These are phyloP conservation scores for Cladosporium oxysporum DNA, from an alignment of 2,329 filamentous ascomycete genomes.

Conservation along the genomic window DNA sequence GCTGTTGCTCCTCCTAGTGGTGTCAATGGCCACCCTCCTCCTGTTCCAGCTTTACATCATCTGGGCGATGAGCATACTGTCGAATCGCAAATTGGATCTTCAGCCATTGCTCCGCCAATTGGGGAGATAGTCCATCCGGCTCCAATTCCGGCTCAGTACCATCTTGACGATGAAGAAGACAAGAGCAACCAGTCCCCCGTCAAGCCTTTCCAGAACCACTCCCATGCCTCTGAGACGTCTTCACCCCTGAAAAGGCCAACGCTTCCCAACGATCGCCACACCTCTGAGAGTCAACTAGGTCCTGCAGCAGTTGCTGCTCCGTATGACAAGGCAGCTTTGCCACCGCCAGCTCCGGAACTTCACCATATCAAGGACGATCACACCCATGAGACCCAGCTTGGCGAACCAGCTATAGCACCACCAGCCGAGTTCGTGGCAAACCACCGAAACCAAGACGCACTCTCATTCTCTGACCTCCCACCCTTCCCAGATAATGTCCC, in stretches of 20 bases:
- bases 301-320: conserved; percentile 16
- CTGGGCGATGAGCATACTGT: conserved; percentile 8
- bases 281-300: conserved; percentile 9
- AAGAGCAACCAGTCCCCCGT: not conserved
- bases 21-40: not conserved
- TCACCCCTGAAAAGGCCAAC: not conserved
- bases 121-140: not conserved
- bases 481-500: conserved; percentile 43
- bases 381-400: conserved; percentile 7
- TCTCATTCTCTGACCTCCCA: conserved; percentile 37
- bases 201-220: not conserved
- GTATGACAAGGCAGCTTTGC: not conserved
- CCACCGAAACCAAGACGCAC: not conserved
- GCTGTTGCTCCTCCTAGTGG: conserved; percentile 7
- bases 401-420: conserved; percentile 8
- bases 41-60: conserved; percentile 9
- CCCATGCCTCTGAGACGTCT: not conserved
- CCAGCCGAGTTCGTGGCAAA: conserved; percentile 3
- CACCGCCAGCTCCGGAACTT: not conserved
- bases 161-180: conserved; percentile 5
- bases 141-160: conserved; percentile 11
- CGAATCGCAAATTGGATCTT: conserved; percentile 10
- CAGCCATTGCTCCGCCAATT: conserved; percentile 8
- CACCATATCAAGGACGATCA: conserved; percentile 7
- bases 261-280: not conserved